A percentile compares a stretch with the other conserved stretches of the same genome.
These are phyloP conservation scores for Capillidium rhysosporum DNA, from an alignment of 371 early-diverging fungal species.

Conservation along the genomic window DNA sequence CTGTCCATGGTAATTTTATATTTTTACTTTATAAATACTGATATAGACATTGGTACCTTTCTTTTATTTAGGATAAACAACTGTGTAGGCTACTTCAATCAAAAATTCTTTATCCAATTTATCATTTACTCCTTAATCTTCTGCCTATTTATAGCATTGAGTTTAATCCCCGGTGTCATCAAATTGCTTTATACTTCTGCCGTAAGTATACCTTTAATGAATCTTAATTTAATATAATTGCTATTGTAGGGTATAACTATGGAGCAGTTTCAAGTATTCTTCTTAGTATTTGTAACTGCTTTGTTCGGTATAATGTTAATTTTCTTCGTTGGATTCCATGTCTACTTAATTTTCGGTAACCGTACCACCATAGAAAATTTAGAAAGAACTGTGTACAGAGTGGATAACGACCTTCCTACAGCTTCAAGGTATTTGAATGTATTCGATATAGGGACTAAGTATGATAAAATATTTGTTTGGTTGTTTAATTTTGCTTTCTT, in stretches of 20 bases:
- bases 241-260: not conserved
- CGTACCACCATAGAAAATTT: slow-evolving; percentile 43
- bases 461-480: slow-evolving; percentile 6
- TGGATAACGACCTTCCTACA: slow-evolving; percentile 12
- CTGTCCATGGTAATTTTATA: slow-evolving; percentile 23
- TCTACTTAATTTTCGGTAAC: slow-evolving; percentile 27
- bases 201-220: not conserved
- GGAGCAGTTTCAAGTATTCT: slow-evolving; percentile 16
- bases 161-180: slow-evolving; percentile 16
- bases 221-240: slow-evolving; percentile 9
- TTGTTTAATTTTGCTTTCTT: not conserved
- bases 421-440: slow-evolving; percentile 25
- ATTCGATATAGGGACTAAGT: slow-evolving; percentile 30
- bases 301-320: slow-evolving; percentile 34
- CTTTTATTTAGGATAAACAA: slow-evolving; percentile 33
- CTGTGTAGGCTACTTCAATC: slow-evolving; percentile 46
- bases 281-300: slow-evolving; percentile 27
- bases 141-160: slow-evolving; percentile 23
- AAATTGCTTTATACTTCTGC: slow-evolving; percentile 9
- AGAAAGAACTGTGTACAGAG: slow-evolving; percentile 23
- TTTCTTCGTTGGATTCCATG: slow-evolving; percentile 31
- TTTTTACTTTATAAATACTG: slow-evolving; percentile 2
- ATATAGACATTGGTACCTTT: no score
- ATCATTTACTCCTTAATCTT: slow-evolving; percentile 26
- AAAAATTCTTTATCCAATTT: slow-evolving; percentile 46